Evolutionary conservation across 306 rosid species (phyloP).

Genomic region (Amphicarpaea edgeworthii): DNA sequence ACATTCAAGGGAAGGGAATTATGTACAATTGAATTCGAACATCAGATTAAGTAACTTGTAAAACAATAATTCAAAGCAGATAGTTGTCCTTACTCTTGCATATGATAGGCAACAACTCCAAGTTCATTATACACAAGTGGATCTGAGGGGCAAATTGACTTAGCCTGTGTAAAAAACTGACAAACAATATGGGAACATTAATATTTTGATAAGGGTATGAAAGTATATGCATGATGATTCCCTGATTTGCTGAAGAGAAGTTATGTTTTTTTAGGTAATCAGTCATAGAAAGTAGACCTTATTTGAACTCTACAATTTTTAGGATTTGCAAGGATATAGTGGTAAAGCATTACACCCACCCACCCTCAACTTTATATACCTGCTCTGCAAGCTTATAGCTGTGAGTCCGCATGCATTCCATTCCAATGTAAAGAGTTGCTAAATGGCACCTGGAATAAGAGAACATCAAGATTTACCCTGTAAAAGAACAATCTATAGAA

Average conservation of each 20-base stretch:
- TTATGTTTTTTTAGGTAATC: constrained; percentile 19
- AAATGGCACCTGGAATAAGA: constrained; percentile 97
- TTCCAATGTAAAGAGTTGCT: constrained; percentile 96
- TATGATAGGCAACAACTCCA: constrained; percentile 96
- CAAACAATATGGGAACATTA: constrained; percentile 45
- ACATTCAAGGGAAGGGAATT: constrained; percentile 11
- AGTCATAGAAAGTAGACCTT: constrained; percentile 30
- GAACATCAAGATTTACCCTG: constrained; percentile 74
- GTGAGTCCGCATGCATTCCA: constrained; percentile 99
- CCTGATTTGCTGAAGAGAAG: background rate
- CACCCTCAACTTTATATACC: constrained; percentile 55
- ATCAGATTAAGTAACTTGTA: constrained; percentile 9
- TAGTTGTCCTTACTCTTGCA: constrained; percentile 80
- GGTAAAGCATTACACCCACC: background rate
- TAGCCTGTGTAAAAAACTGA: constrained; percentile 90
- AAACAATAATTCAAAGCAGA: constrained; percentile 24
- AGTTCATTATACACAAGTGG: constrained; percentile 96
- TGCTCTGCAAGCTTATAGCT: constrained; percentile 97
- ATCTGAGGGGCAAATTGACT: constrained; percentile 85
- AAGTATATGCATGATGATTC: background rate
- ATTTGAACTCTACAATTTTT: constrained; percentile 10
- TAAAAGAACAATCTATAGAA: constrained; percentile 57
- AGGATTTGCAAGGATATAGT: background rate
- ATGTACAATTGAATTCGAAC: background rate
- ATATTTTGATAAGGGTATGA: constrained; percentile 22